A percentile compares a stretch with the other conserved stretches of the same genome.
Evolutionary conservation across 345 rosid genomes (phyloP).

Genomic region (Combretum micranthum): DNA sequence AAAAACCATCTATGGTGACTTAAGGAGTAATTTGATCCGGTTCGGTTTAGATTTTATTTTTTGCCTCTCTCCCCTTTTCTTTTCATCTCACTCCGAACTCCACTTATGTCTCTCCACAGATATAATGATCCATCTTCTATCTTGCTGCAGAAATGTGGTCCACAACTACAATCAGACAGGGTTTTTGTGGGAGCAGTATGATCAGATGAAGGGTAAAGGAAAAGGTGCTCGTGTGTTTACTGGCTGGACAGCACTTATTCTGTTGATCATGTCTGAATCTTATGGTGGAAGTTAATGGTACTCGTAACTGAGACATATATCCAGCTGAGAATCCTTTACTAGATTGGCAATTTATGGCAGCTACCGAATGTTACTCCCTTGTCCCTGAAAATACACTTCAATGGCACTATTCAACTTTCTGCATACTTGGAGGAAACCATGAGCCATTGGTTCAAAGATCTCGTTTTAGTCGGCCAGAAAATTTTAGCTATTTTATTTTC

Average conservation of each 20-base stretch:
- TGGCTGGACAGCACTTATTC: conserved; percentile 77
- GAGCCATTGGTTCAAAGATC: no score
- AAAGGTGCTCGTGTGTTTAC: conserved; percentile 72
- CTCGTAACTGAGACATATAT: no score
- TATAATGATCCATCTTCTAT: conserved; percentile 1
- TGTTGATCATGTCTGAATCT: conserved; percentile 70
- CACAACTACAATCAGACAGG: conserved; percentile 68
- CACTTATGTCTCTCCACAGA: not conserved
- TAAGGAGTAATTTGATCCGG: conserved; percentile 73
- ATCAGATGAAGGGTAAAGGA: conserved; percentile 67
- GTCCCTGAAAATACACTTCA: no score
- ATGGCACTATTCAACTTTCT: no score
- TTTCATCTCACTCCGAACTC: not conserved
- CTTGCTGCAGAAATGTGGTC: conserved; percentile 62
- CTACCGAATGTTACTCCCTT: no score
- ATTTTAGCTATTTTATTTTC: no score
- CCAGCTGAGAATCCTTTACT: no score
- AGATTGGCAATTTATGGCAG: no score
- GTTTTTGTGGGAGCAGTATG: conserved; percentile 88
- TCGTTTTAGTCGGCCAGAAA: no score
- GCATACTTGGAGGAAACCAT: no score
- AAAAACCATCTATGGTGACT: conserved; percentile 44
- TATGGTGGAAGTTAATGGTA: conserved; percentile 23
- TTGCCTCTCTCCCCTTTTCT: not conserved
- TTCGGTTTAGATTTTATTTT: conserved; percentile 7